phyloP scores from a whole-genome alignment of 352 stramenopile genomes.

The Halophytophthora polymorphica region DNA sequence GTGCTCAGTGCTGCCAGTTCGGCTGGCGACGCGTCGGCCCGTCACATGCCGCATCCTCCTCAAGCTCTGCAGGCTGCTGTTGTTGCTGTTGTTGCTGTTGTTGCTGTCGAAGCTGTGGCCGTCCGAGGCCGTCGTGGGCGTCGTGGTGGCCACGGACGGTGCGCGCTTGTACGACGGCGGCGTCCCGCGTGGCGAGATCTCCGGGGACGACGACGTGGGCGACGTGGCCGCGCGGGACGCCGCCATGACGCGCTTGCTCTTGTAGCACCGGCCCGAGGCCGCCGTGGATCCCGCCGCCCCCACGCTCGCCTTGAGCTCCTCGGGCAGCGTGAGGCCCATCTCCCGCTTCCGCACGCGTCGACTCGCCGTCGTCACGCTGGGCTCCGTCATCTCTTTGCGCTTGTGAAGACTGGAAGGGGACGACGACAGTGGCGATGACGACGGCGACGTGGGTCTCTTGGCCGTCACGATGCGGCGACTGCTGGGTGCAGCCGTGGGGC shows the following conservation, averaged over 20 bases:
- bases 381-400: too few relatives aligned
- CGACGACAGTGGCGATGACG: neutral
- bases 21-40: slow-evolving; percentile 23
- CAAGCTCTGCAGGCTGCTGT: slow-evolving; percentile 25
- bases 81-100: slow-evolving; percentile 23
- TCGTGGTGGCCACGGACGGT: slow-evolving; percentile 25
- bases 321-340: slow-evolving; percentile 23
- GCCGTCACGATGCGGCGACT: neutral
- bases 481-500: neutral
- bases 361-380: slow-evolving; percentile 2
- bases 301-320: slow-evolving; percentile 29
- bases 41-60: slow-evolving; percentile 24
- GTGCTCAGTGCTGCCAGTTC: slow-evolving; percentile 24
- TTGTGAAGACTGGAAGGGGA: too few relatives aligned
- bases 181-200: slow-evolving; percentile 40
- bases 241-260: slow-evolving; percentile 26
- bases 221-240: slow-evolving; percentile 39
- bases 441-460: neutral
- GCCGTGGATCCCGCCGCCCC: slow-evolving; percentile 7
- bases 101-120: slow-evolving; percentile 17
- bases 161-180: slow-evolving; percentile 27
- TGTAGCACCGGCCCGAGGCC: slow-evolving; percentile 16
- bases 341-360: slow-evolving; percentile 31
- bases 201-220: slow-evolving; percentile 52
- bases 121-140: slow-evolving; percentile 18